Evolutionary conservation across 2,329 filamentous ascomycete species (phyloP), one percentile per base, ranked within the genome.

Genomic region (Scedosporium boydii): DNA sequence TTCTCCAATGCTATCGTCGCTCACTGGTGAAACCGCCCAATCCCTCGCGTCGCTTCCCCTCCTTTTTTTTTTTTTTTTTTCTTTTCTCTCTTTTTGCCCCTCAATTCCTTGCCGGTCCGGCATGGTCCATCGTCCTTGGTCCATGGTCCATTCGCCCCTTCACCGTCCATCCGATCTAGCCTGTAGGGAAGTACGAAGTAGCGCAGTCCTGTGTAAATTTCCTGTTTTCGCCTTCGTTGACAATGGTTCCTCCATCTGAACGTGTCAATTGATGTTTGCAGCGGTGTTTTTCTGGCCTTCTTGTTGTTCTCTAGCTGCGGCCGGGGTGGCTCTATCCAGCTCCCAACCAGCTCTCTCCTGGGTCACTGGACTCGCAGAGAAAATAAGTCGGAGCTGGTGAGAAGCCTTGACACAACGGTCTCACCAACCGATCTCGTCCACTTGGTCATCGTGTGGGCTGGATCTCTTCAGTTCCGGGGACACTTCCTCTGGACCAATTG

Each of bases 1-100:
- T 10, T 59, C 34, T 58, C 26, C 34, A 44, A 21, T 42, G 57
- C 38, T 21, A 26, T 59, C 34, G 57, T 44, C 34, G 57, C 34
- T 59, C n/a, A 5, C 38, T 59, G 16, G 57, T 44, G 38, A 42
- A 59, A 59, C 57, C 34, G 57, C 38, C 57, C 57, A 59, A 59
- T 59, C 57, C 56, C 34, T 58, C 56, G 51, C 51, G 18, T 55
- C 34, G 34, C 56, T 34, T 38, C 29, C 57, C 57, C 57, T 44
- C 41, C 57, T 42, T 38, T 38, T 42, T 29, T 29, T 5, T 5
- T 1, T 29, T 4, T 29, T 29, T 29, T 59, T 59, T n/a, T n/a
- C n/a, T 38, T 38, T 42, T 27, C 5, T 5, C 4, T 29, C 27
- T 29, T 29, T 29, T 59, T 59, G 29, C 57, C 38, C 57, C 57